Conservation (phyloP, 2,329 filamentous ascomycete species). For the Didymella pinodella region DNA sequence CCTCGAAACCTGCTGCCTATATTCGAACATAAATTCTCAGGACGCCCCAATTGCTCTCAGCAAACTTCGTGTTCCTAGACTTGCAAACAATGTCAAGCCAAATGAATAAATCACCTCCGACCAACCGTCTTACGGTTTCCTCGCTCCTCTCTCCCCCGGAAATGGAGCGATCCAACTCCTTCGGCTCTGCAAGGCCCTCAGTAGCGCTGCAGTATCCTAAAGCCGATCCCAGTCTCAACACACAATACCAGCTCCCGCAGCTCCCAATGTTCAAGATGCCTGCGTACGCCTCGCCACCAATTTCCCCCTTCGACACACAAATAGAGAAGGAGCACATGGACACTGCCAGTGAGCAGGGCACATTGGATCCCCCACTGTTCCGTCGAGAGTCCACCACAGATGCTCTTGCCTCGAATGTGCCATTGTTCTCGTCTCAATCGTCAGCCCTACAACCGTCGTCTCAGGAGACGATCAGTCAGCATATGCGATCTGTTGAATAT, state of each 20-base stretch:
- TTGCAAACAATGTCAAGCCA: slow-evolving; percentile 38
- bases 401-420: slow-evolving; percentile 41
- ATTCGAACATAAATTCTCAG: slow-evolving; percentile 20
- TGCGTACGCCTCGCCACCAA: slow-evolving; percentile 51
- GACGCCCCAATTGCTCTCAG: slow-evolving; percentile 20
- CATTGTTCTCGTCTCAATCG: slow-evolving; percentile 39
- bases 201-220: slow-evolving; percentile 30
- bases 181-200: slow-evolving; percentile 46
- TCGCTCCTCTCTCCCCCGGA: slow-evolving; percentile 54
- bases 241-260: slow-evolving; percentile 20
- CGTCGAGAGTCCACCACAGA: slow-evolving; percentile 30
- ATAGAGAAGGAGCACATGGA: slow-evolving; percentile 50
- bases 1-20: slow-evolving; percentile 17
- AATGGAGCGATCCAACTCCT: slow-evolving; percentile 52
- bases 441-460: slow-evolving; percentile 15
- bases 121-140: slow-evolving; percentile 47
- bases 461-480: slow-evolving; percentile 44
- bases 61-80: slow-evolving; percentile 30
- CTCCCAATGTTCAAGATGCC: slow-evolving; percentile 32
- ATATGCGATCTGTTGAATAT: slow-evolving; percentile 47
- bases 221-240: slow-evolving; percentile 25
- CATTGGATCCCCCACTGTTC: slow-evolving; percentile 50
- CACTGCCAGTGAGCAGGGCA: slow-evolving; percentile 36
- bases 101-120: slow-evolving; percentile 39
- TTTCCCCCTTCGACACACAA: slow-evolving; percentile 49